Conservation (phyloP, 805 yeast genomes). For the Teunomyces kruisii region DNA sequence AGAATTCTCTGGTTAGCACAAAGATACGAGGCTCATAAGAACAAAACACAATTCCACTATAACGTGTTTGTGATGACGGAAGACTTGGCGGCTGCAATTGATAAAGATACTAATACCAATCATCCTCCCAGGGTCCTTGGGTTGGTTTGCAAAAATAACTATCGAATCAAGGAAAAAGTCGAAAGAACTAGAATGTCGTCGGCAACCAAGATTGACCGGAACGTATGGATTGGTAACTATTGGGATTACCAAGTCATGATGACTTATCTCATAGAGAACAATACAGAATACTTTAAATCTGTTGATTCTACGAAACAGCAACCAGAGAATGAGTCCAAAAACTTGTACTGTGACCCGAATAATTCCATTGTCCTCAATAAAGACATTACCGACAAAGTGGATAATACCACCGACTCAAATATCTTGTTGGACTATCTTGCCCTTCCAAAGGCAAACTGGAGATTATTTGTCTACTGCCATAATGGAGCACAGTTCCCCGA, state of each 20-base stretch:
- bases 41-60: slow-evolving; percentile 7
- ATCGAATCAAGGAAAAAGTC: slow-evolving; percentile 69
- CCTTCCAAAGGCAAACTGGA: slow-evolving; percentile 56
- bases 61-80: slow-evolving; percentile 23
- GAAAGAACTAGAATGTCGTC: slow-evolving; percentile 83
- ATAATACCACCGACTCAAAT: slow-evolving; percentile 4
- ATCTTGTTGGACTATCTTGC: slow-evolving; percentile 21
- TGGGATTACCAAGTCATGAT: slow-evolving; percentile 59
- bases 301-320: slow-evolving; percentile 4
- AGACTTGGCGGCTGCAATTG: not conserved
- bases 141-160: slow-evolving; percentile 61
- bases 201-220: slow-evolving; percentile 56
- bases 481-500: slow-evolving; percentile 59
- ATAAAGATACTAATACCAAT: slow-evolving; percentile 14
- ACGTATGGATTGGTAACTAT: slow-evolving; percentile 81
- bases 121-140: slow-evolving; percentile 4
- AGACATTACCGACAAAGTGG: not conserved
- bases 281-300: slow-evolving; percentile 9
- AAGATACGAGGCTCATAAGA: slow-evolving; percentile 18
- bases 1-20: slow-evolving; percentile 41
- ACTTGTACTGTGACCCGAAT: slow-evolving; percentile 46
- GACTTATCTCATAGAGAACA: slow-evolving; percentile 12
- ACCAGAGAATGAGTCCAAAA: slow-evolving; percentile 1
- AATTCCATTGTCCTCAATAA: slow-evolving; percentile 47
- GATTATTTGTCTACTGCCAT: slow-evolving; percentile 55